phyloP scores from a whole-genome alignment of 768 basidiomycete species.

The Tulasnella sp. region DNA sequence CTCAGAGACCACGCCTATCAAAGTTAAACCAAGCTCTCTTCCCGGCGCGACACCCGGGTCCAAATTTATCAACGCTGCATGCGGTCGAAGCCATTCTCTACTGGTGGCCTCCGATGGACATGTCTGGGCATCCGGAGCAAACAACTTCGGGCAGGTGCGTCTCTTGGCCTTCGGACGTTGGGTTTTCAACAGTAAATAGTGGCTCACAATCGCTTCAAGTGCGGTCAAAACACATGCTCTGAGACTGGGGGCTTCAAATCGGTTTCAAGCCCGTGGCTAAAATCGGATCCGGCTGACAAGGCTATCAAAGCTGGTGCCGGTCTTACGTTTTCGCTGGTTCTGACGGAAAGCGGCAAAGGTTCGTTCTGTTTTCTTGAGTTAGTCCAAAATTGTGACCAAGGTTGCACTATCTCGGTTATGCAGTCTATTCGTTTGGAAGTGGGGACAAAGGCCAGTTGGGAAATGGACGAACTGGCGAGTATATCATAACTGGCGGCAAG shows the following conservation, averaged over 20 bases:
- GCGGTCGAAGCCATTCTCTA: constrained; percentile 73
- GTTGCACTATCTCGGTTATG: not conserved
- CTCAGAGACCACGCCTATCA: constrained; percentile 67
- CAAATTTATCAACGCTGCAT: constrained; percentile 73
- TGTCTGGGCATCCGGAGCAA: constrained; percentile 78
- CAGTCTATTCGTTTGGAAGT: constrained; percentile 85
- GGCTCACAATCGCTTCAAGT: constrained; percentile 38
- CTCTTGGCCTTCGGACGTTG: not conserved
- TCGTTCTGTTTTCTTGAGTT: constrained; percentile 23
- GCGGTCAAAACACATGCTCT: constrained; percentile 57
- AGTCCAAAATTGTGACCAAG: not conserved
- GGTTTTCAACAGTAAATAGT: not conserved
- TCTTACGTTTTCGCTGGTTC: constrained; percentile 70
- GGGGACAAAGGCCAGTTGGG: constrained; percentile 90
- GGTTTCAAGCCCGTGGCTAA: constrained; percentile 49
- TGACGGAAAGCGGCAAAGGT: constrained; percentile 80
- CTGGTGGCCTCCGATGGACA: constrained; percentile 74
- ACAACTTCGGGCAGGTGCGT: constrained; percentile 71
- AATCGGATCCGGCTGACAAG: constrained; percentile 42
- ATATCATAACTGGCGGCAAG: constrained; percentile 79
- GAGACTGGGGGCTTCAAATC: constrained; percentile 61
- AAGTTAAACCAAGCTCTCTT: constrained; percentile 49
- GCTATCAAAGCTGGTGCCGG: constrained; percentile 73
- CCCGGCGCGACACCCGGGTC: constrained; percentile 40
- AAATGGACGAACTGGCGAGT: constrained; percentile 88